Base-by-base conservation (phyloP, 352 stramenopile species). In the Phytophthora lateralis region DNA sequence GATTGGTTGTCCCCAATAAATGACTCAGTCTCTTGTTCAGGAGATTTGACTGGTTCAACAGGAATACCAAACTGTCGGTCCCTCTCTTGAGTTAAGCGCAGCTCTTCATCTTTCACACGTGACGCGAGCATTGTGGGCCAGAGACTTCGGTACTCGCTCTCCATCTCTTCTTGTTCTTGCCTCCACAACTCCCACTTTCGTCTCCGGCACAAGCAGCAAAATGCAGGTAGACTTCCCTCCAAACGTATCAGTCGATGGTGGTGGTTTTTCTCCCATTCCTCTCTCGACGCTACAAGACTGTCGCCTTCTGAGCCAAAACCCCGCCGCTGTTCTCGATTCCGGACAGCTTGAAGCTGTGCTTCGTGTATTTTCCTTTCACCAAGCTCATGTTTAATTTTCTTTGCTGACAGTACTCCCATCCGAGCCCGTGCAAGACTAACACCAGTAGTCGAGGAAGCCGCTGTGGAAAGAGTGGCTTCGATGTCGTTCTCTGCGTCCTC, bases 231-330 rank as follows among this genome's bases (percentile, higher is more conserved):
- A 46, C 20, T 37, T 2, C 57, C 20, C 0, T 55, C 20, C 27
- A 80, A 63, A 3, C 68, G 73, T 46, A 91, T 88, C 12, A 77
- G 77, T 20, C 80, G 78, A 54, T 91, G 82, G 2, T 90, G 82
- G 29, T 91, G 80, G 9, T 88, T 74, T 41, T 80, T 87, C 56
- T 88, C 76, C 82, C 82, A 91, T 32, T 84, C 64, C 45, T 90
- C 76, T 48, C 78, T 88, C 0, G 56, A 24, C 8, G 60, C 47
- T n/a, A 82, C 45, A 1, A 70, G 44, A 37, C 42, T 66, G 0
- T 66, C 66, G 5, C 53, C 63, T 15, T 70, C 41, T 2, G 41
- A 30, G 6, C 53, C 46, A 27, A 76, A 74, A 1, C 53, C 58
- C 24, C 57, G 46, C 2, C 52, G 43, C 26, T 46, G 61, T 27